Evolutionary conservation across 225 moss, liverwort and hornwort species (phyloP), one percentile per base, ranked within the genome.

Genomic region (Pseudisothecium myosuroides): DNA sequence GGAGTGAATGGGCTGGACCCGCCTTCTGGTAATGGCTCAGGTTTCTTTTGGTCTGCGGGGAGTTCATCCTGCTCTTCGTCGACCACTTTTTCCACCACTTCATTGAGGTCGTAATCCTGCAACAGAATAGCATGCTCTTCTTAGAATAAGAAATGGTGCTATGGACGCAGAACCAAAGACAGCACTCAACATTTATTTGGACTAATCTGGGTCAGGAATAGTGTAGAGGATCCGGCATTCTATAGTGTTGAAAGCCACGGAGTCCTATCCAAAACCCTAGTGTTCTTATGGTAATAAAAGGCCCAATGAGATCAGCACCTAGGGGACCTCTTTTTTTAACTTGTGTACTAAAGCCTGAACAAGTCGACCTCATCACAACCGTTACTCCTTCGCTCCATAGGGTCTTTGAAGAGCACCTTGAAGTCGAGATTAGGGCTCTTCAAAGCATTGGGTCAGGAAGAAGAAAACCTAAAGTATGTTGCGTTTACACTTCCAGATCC

Each of bases 1-100:
- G 94, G 94, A 83, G 93, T 90, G 83, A 93, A 93, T 14, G 94
- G 94, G 52, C 91, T 92, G 14, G 92, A 73, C 79, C 90, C 94
- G n/a, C 92, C 87, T 78, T 94, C 93, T 9, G 91, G 87, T 49
- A 85, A n/a, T 17, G 90, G 83, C 68, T 88, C 92, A 15, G 94
- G 87, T 7, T 29, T 36, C 84, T 88, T 93, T 4, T 74, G 62
- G 32, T 84, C 88, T 54, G 89, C 68, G 2, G 91, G 86, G 15
- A 93, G 77, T 54, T 91, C 60, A 14, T 90, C 60, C 89, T 87
- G 31, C 54, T 94, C 94, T 2, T 92, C 90, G 27, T 81, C 29
- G 14, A 86, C 34, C 24, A 94, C 94, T 89, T 76, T 89, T 47
- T 94, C 93, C 36, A 93, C 2, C 39, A 93, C 90, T 83, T 93